Evolutionary conservation across 2,329 filamentous ascomycete genomes (phyloP), one percentile per base, ranked within the genome.

Genomic region (Penicillium sp.): DNA sequence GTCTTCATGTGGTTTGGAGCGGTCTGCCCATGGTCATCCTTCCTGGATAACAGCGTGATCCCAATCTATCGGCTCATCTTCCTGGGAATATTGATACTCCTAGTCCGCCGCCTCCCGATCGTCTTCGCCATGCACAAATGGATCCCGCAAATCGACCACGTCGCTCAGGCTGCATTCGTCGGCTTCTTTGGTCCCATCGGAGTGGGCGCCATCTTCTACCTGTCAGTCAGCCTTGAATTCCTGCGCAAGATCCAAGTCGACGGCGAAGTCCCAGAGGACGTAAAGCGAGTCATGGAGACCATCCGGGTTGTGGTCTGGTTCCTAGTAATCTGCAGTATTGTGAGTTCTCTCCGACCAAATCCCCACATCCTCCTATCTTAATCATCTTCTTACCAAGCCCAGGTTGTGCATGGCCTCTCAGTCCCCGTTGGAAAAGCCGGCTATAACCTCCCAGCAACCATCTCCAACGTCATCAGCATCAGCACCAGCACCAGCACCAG

Each of bases 171-270:
- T 2, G 75, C 89, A 0, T 96, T 96, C 67, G 89, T 94, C 8
- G 92, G 92, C 0, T 96, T 96, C 77, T 97, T 97, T 62, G 92
- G 92, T 0, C 92, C 92, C 0, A 92, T 97, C 54, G 92, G 93
- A 3, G 92, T 96, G 1, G 90, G 89, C 16, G 92, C 91, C 1
- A 83, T 96, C 20, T 97, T 96, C 71, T 96, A 97, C 69, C 81
- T 97, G 6, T 95, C 92, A 67, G 79, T 96, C 59, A 87, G 84
- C 39, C 73, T 89, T 1, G 89, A 96, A 24, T 96, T 92, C 58
- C 78, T 97, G 2, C 69, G 71, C 7, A 68, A 76, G 13, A 71
- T 86, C 54, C 83, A 80, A 0, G 82, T 85, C 8, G 77, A 89
- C 50, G 86, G 84, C 0, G 68, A 81, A 32, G 75, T 84, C 14